Conservation (phyloP, 2,329 filamentous ascomycete genomes). For the Spiromastix sp. region DNA sequence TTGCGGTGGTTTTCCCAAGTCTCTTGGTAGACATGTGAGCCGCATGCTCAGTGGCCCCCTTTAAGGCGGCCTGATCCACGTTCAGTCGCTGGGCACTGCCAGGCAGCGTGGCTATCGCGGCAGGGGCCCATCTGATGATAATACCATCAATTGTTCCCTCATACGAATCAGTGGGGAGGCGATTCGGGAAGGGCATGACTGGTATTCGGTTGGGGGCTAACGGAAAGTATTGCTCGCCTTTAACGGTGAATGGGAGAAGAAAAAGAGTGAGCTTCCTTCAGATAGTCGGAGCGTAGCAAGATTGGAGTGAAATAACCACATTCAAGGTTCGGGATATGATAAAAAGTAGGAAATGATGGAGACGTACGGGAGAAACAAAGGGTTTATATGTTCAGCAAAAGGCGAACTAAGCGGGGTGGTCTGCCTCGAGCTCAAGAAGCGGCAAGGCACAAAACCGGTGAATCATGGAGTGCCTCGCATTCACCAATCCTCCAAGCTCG, state of each 20-base stretch:
- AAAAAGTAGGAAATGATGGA: not conserved
- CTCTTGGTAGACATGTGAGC: slow-evolving; percentile 2
- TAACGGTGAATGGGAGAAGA: not conserved
- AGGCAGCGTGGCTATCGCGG: not conserved
- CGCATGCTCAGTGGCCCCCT: slow-evolving; percentile 4
- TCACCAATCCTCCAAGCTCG: not conserved
- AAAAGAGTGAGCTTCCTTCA: not conserved
- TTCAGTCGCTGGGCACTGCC: not conserved
- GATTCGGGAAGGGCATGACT: slow-evolving; percentile 4
- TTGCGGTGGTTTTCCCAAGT: not conserved
- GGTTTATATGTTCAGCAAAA: not conserved
- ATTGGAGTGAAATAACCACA: not conserved
- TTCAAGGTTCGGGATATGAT: not conserved
- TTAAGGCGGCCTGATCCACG: not conserved
- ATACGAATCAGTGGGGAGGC: slow-evolving; percentile 3
- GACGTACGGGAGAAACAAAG: not conserved
- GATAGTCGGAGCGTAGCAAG: not conserved
- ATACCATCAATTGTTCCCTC: slow-evolving; percentile 4
- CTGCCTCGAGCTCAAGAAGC: not conserved
- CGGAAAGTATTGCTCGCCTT: not conserved
- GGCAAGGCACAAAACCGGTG: not conserved
- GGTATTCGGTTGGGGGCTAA: not conserved
- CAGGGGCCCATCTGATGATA: slow-evolving; percentile 1
- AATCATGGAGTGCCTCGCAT: not conserved
- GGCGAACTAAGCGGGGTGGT: not conserved